phyloP scores from a whole-genome alignment of 2,329 filamentous ascomycete species.

The Cercospora zeae-maydis region DNA sequence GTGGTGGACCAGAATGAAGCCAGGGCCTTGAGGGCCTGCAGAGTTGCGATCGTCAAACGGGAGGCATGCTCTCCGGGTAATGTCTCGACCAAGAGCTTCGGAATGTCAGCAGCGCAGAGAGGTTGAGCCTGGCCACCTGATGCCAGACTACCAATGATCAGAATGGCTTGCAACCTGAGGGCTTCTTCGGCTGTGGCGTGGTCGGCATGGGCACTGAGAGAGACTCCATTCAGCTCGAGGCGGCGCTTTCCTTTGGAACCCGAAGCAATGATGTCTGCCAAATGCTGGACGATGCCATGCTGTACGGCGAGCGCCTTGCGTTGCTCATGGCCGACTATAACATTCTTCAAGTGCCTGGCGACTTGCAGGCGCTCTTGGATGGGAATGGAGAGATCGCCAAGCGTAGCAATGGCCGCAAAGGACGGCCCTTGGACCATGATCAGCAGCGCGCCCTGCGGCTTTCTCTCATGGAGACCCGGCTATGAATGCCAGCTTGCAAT shows the following conservation, averaged over 20 bases:
- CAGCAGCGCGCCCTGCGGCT: neutral
- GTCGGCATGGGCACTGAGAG: conserved; percentile 30
- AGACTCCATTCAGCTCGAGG: conserved; percentile 48
- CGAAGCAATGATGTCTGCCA: conserved; percentile 52
- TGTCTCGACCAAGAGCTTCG: conserved; percentile 69
- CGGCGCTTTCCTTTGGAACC: conserved; percentile 47
- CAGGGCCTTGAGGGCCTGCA: conserved; percentile 71
- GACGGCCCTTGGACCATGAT: conserved; percentile 23
- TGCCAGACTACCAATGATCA: conserved; percentile 80
- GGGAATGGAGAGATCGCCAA: conserved; percentile 21
- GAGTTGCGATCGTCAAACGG: conserved; percentile 66
- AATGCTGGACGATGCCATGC: conserved; percentile 63
- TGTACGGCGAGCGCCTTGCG: conserved; percentile 77
- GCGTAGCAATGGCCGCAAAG: conserved; percentile 18
- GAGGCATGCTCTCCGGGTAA: conserved; percentile 58
- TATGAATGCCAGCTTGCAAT: neutral
- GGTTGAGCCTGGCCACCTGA: conserved; percentile 77
- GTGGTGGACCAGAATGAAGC: conserved; percentile 54
- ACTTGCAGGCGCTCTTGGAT: conserved; percentile 55
- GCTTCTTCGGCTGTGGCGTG: conserved; percentile 61
- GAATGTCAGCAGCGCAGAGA: conserved; percentile 62
- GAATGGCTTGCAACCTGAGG: conserved; percentile 71
- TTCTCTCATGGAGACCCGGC: neutral
- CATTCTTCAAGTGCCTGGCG: conserved; percentile 71
- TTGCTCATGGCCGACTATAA: conserved; percentile 80